Evolutionary conservation across 2,329 filamentous ascomycete species (phyloP), one percentile per base, ranked within the genome.

Genomic region (Huntiella omanensis): DNA sequence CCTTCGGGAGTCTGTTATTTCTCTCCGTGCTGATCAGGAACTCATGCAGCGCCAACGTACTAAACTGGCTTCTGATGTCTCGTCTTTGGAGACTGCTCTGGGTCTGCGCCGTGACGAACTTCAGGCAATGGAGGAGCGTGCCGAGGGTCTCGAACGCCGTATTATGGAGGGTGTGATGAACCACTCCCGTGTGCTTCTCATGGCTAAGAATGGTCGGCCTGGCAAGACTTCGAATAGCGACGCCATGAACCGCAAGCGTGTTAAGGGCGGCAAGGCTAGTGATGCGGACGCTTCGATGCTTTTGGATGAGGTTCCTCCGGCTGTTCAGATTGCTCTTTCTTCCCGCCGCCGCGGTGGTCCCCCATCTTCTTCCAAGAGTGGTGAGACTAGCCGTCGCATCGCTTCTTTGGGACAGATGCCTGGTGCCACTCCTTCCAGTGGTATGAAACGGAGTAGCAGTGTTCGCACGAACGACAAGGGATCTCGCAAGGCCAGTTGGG

Each of bases 131-230:
- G 88, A 96, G 59, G 68, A 73, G 8, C 82, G 88, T 51, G 91
- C 88, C 2, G 86, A 95, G 59, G 75, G 77, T 3, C 69, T 98
- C 17, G 91, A 98, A 64, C 82, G 87, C 45, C 79, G 91, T 19
- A 94, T 98, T 54, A 66, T 98, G 32, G 88, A 96, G 53, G 87
- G 88, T 19, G 84, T 96, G 52, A 92, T 98, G 64, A 87, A 96
- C 55, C 88, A 96, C 59, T 95, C 88, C 15, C 81, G 88, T 5
- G 78, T 88, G 19, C 70, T 95, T n/a, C 73, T 96, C 49, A 82
- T 91, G 66, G 68, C 76, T 53, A 80, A 83, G 64, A 64, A 60
- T 53, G 68, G 66, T 54, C 62, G 62, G 8, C 60, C 61, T 10
- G 66, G 61, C 49, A 68, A 68, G 65, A 67, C 58, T 54, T 62